Evolutionary conservation across 192 early-diverging fungal species (phyloP).

Genomic region (Coemansia sp.): DNA sequence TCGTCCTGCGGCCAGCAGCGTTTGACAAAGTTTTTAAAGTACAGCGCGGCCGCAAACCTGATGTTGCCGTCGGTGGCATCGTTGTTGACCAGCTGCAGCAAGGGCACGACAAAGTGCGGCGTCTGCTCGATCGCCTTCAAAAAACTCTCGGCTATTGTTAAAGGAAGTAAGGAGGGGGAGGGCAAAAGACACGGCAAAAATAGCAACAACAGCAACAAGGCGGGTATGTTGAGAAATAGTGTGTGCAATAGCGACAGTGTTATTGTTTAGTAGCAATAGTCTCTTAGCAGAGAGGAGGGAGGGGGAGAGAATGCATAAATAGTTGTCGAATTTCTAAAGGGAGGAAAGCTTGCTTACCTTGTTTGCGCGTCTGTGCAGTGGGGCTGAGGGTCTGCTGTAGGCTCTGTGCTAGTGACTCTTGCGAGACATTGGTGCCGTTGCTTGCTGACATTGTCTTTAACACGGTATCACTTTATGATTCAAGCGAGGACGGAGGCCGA

Average conservation of each 20-base stretch:
- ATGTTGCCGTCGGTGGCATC: slow-evolving; percentile 59
- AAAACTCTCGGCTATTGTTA: slow-evolving; percentile 64
- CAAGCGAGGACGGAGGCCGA: neutral
- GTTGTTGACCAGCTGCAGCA: slow-evolving; percentile 76
- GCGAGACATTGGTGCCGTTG: slow-evolving; percentile 3
- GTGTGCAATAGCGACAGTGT: neutral
- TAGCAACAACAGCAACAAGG: too few relatives aligned
- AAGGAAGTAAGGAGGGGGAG: too few relatives aligned
- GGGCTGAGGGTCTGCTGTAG: slow-evolving; percentile 53
- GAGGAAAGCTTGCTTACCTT: slow-evolving; percentile 33
- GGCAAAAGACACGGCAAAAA: too few relatives aligned
- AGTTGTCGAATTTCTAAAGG: neutral
- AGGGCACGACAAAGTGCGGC: slow-evolving; percentile 65
- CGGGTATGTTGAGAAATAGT: too few relatives aligned
- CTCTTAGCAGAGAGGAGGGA: neutral
- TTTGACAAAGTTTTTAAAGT: slow-evolving; percentile 97
- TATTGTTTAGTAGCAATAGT: neutral
- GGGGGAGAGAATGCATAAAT: neutral
- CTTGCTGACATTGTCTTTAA: neutral
- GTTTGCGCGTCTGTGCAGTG: slow-evolving; percentile 49
- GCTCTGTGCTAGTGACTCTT: slow-evolving; percentile 38
- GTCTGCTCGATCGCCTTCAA: slow-evolving; percentile 58
- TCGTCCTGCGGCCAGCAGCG: slow-evolving; percentile 71
- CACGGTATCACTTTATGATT: too few relatives aligned
- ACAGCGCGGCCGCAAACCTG: slow-evolving; percentile 79